Base-by-base conservation (phyloP, 176 grass and related monocot species). In the Triticum turgidum region DNA sequence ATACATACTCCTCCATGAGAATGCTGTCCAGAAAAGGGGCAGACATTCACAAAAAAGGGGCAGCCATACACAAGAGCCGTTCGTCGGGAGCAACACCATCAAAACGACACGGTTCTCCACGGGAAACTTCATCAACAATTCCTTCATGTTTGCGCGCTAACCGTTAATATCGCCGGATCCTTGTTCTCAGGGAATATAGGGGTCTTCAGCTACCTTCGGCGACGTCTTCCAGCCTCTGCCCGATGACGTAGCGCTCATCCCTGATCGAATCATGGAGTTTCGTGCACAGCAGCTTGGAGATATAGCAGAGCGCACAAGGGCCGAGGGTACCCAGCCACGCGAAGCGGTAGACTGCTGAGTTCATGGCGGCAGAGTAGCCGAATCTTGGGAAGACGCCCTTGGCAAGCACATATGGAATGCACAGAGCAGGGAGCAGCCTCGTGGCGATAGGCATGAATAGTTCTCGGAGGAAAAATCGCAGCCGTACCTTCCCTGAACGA, bases 161-260 rank as follows among this genome's bases (percentile, higher is more conserved):
- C 24, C 0, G 11, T 29, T 65, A 38, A 25, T 59, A 21, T 17
- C 32, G 1, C 32, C 12, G 4, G 17, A 82, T 76, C 37, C n/a
- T 52, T 52, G 49, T 52, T 52, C 49, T 52, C 14, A 52, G 14
- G 49, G 49, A 52, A 52, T 14, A 52, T 14, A 52, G 49, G 47
- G 5, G 49, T 17, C 49, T 52, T 52, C 49, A 52, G 49, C 49
- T 17, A 52, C 49, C 49, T 52, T 69, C 87, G 66, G 15, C 25
- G 77, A 76, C 87, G 81, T 93, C 78, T n/a, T 87, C 69, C 84
- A 90, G 30, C 37, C 65, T 88, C 39, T 21, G 85, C 18, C 91
- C 88, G 61, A 93, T 75, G 17, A 88, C 81, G 58, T 90, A 90
- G 21, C 88, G 82, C 9, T 93, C 91, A 67, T 93, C 91, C 91